Evolutionary conservation across 192 early-diverging fungal species (phyloP).

Genomic region (Coemansia sp.): DNA sequence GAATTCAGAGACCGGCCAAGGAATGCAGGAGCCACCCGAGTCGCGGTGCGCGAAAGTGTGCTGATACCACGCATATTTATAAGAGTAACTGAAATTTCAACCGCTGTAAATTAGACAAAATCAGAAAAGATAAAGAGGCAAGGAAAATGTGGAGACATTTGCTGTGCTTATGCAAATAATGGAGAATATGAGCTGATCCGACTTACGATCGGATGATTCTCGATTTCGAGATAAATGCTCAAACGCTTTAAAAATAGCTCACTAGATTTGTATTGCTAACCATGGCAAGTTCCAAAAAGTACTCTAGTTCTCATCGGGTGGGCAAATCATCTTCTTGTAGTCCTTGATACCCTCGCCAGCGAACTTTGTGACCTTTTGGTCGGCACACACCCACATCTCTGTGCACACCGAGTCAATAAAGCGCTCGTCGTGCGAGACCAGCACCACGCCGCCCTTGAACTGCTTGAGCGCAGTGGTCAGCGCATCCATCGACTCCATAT

Average conservation of each 20-base stretch:
- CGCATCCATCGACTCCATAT: conserved; percentile 95
- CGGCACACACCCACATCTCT: conserved; percentile 93
- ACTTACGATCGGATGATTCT: background rate
- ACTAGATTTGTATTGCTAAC: background rate
- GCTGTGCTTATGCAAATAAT: background rate
- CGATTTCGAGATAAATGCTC: background rate
- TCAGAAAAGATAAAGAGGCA: background rate
- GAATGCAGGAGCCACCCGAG: background rate
- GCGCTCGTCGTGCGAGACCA: conserved; percentile 98
- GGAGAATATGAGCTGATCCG: background rate
- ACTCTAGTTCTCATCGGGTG: conserved; percentile 30
- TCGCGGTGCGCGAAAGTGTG: conserved; percentile 13
- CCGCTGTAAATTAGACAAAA: background rate
- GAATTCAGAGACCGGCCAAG: conserved; percentile 2
- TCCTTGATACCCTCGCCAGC: conserved; percentile 84
- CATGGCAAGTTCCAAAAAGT: background rate
- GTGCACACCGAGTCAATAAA: conserved; percentile 87
- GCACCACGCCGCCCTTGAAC: conserved; percentile 93
- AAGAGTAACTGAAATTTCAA: background rate
- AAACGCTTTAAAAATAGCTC: too few species aligned
- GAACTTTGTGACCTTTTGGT: conserved; percentile 82
- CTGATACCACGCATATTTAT: conserved; percentile 27
- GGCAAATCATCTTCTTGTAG: conserved; percentile 67
- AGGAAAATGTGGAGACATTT: background rate
- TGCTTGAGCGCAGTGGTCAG: conserved; percentile 81